Base-by-base conservation (phyloP, 2,329 filamentous ascomycete genomes). In the Colletotrichum shisoi region DNA sequence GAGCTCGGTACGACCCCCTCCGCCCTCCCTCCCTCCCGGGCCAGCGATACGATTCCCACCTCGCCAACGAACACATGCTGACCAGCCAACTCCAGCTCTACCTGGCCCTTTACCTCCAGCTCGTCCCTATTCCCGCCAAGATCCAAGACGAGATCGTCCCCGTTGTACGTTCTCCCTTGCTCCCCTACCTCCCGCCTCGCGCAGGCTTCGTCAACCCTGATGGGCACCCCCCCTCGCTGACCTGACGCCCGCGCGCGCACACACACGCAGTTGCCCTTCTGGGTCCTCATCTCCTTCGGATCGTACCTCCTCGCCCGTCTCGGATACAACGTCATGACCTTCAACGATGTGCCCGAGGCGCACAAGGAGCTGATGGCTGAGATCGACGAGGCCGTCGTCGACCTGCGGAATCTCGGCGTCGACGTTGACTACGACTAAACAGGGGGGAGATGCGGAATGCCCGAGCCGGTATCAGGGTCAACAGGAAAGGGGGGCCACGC, bases 281-380 rank as follows among this genome's bases (percentile, higher is more conserved):
- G 94, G 91, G 88, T 87, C 53, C 84, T 98, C 73, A 91, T 99
- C 71, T 89, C 91, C 24, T 94, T 98, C 76, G 95, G 94, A 79
- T 91, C 94, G 70, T 94, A 93, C 80, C 89, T 99, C 21, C 90
- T 99, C 71, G 93, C 91, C 82, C 92, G 93, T 73, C 90, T 99
- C 70, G 95, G 95, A 74, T 91, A 89, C 83, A 95, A 95, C 71
- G 92, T 99, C 73, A 85, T 97, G 77, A 97, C 93, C 64, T 99
- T 99, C 86, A 95, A 97, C 83, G 94, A 98, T 79, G 93, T 96
- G 56, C 94, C 94, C 62, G 87, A 92, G 69, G 95, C 95, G 59
- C 91, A 98, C 80, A 87, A 89, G 77, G 94, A 97, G 81, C 83
- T 99, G 73, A 93, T 95, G 85, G 83, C 82, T 73, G 91, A 98